Base-by-base conservation (phyloP, 2,329 filamentous ascomycete genomes). In the Pseudogymnoascus sp. region DNA sequence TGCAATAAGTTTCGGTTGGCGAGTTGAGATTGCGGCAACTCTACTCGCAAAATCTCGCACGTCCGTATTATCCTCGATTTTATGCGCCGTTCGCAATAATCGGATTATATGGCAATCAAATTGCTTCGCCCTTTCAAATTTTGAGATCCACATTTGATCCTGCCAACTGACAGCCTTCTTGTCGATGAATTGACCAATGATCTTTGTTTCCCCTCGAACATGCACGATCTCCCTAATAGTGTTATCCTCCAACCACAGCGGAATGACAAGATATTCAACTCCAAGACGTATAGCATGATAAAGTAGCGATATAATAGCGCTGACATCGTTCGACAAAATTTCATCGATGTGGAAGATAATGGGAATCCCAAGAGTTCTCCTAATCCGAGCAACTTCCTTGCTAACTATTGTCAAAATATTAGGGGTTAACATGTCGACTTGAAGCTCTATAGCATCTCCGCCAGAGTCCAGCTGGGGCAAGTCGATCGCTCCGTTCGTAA, bases 211-310 rank as follows among this genome's bases (percentile, higher is more conserved):
- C 9, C 49, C 49, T 21, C 49, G 28, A 18, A 56, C 49, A 18
- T 34, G 25, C 18, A 56, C 49, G 5, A 56, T 56, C 49, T 56
- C 28, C 28, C 49, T 56, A 12, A 56, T 56, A 5, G 23, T 18
- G 4, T 2, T 34, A 56, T 56, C 49, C 49, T 56, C 49, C 18
- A 56, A 56, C 49, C 28, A 56, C 28, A 56, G 49, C 5, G 49
- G 28, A 2, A 56, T 31, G 49, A 83, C 85, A 61, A 86, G 69
- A 67, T 85, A 90, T 62, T 89, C 87, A 1, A 88, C 85, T 1
- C 83, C 85, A 40, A 90, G 78, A 9, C 87, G 83, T 23, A 89
- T 75, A 3, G 86, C 87, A 66, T 88, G 84, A 43, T 84, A 79
- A 25, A 88, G 77, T 31, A 89, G 75, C 62, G 49, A 56, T 56